These are phyloP conservation scores for Ustilaginoidea virens DNA, from an alignment of 2,329 filamentous ascomycete genomes.

Conservation along the genomic window DNA sequence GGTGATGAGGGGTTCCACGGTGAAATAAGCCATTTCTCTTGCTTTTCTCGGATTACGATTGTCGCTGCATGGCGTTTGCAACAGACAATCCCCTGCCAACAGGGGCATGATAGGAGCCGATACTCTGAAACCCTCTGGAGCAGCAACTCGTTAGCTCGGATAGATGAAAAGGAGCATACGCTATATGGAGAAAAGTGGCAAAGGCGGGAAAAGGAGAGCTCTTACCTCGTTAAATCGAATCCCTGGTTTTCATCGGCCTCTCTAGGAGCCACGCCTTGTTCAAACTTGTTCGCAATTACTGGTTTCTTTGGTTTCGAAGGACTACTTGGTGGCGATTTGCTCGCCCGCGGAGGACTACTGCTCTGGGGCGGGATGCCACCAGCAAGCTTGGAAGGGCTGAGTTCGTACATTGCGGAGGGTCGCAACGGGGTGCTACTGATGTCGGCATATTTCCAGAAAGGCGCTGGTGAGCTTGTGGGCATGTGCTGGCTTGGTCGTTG, in stretches of 20 bases:
- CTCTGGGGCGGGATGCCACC: conserved; percentile 30
- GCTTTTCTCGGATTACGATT: conserved; percentile 13
- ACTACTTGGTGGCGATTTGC: conserved; percentile 37
- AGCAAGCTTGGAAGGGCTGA: conserved; percentile 40
- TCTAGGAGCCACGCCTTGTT: conserved; percentile 16
- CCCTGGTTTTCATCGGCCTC: conserved; percentile 31
- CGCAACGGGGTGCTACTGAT: conserved; percentile 57
- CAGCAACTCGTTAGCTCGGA: conserved; percentile 9
- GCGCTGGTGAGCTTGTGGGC: conserved; percentile 71
- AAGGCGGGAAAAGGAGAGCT: not conserved
- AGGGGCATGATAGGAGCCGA: conserved; percentile 45
- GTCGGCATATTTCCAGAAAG: conserved; percentile 79
- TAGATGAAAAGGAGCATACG: not conserved
- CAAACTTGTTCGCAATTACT: conserved; percentile 8
- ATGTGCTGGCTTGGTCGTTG: conserved; percentile 74
- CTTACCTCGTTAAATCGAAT: conserved; percentile 44
- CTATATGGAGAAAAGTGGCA: not conserved
- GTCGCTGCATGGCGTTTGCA: conserved; percentile 23
- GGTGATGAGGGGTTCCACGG: no score
- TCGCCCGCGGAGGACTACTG: conserved; percentile 38
- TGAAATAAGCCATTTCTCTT: no score
- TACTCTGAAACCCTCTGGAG: conserved; percentile 48
- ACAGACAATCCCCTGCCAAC: conserved; percentile 30
- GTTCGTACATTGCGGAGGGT: conserved; percentile 32
- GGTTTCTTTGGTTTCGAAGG: conserved; percentile 28